Conservation (phyloP, 768 basidiomycete species). For the Russula virescens region DNA sequence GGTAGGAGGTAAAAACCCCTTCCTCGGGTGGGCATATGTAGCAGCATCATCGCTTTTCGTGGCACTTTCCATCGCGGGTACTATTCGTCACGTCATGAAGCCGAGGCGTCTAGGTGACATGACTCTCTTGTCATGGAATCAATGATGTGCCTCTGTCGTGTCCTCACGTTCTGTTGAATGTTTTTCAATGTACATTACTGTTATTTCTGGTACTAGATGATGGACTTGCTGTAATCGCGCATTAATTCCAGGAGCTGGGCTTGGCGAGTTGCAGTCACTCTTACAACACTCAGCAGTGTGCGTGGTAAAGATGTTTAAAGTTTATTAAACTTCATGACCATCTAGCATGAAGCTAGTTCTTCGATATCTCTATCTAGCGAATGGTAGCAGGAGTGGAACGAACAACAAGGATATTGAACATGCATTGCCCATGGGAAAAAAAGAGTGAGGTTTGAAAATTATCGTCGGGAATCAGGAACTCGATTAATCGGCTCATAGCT, state of each 20-base stretch:
- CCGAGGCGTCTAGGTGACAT: constrained; percentile 89
- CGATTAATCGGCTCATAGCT: background rate
- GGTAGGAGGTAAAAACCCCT: constrained; percentile 98
- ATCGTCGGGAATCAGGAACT: background rate
- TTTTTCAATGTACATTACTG: constrained; percentile 7
- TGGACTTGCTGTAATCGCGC: background rate
- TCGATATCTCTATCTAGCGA: background rate
- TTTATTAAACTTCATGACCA: background rate
- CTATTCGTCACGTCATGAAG: constrained; percentile 87
- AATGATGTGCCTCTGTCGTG: constrained; percentile 32
- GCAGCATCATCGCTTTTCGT: constrained; percentile 85
- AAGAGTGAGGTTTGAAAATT: background rate
- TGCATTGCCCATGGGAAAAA: background rate
- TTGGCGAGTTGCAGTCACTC: background rate
- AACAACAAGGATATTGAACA: background rate
- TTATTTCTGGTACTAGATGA: background rate
- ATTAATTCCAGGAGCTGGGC: background rate
- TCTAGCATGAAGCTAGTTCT: background rate
- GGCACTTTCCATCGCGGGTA: constrained; percentile 78
- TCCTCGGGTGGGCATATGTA: constrained; percentile 98
- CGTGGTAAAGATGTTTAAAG: too few species aligned
- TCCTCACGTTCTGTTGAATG: background rate
- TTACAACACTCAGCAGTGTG: too few species aligned
- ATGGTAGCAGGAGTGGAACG: background rate
- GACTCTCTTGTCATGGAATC: constrained; percentile 82